These are phyloP conservation scores for Dendrothele bispora DNA, from an alignment of 768 basidiomycete species.

Conservation along the genomic window DNA sequence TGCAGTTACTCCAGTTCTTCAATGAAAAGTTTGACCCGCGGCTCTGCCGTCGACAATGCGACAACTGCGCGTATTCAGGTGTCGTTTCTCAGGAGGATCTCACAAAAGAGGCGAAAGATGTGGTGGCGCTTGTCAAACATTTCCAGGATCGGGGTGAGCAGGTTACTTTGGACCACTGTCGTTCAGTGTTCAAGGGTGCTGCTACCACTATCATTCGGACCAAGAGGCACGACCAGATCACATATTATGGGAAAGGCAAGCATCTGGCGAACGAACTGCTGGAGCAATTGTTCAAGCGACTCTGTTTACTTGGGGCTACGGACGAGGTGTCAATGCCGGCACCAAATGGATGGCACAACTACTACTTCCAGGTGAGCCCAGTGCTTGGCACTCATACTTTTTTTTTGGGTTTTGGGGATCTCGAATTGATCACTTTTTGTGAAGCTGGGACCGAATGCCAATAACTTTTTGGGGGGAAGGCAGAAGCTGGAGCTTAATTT, in stretches of 20 bases:
- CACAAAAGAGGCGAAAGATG: constrained; percentile 52
- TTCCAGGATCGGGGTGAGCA: constrained; percentile 44
- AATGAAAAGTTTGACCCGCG: constrained; percentile 73
- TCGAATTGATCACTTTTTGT: too few relatives aligned
- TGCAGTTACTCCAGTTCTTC: constrained; percentile 87
- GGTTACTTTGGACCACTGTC: constrained; percentile 61
- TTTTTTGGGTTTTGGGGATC: too few relatives aligned
- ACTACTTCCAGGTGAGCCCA: constrained; percentile 51
- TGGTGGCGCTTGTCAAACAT: constrained; percentile 57
- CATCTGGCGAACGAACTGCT: constrained; percentile 49
- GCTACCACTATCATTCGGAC: constrained; percentile 44
- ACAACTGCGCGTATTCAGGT: constrained; percentile 70
- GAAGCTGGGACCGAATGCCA: too few relatives aligned
- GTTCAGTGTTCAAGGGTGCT: constrained; percentile 66
- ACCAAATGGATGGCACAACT: constrained; percentile 44
- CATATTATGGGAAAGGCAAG: constrained; percentile 55
- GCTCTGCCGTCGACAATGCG: constrained; percentile 72
- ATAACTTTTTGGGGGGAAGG: too few relatives aligned
- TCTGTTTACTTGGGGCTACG: constrained; percentile 53
- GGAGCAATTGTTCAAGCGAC: constrained; percentile 64
- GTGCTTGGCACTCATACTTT: not conserved
- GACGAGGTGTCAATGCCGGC: constrained; percentile 43
- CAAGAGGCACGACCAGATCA: constrained; percentile 46
- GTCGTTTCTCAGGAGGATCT: constrained; percentile 54
- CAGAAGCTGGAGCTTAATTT: too few relatives aligned